Evolutionary conservation across 495 filamentous ascomycete species (phyloP), one percentile per base, ranked within the genome.

Genomic region (Aspergillus cristatus): DNA sequence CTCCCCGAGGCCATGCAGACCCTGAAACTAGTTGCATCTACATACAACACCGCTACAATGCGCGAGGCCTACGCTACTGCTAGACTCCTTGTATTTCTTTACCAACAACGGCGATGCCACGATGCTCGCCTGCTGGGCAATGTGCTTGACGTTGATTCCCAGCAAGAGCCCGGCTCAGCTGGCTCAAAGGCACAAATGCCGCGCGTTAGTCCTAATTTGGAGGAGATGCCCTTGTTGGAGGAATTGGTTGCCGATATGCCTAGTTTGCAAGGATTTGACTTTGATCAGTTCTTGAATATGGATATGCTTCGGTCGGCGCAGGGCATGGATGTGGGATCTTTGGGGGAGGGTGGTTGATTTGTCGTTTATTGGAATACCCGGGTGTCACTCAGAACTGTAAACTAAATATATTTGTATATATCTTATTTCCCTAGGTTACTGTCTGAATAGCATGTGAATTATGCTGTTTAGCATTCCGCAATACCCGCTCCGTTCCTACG

Each of bases 31-130:
- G 61, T 74, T 10, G 55, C 56, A 1, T 57, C 43, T 18, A 55
- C 48, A 1, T 72, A 68, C 20, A 43, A 65, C 28, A 76, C 63
- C 0, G 47, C 54, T 7, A 58, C 61, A 0, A 62, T 68, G 47
- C 51, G 51, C 11, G 71, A 75, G 40, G 72, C 71, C 1, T 56
- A 62, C 29, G 62, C 57, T 14, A 70, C 70, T 0, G 68, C 71
- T 3, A 53, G 51, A 15, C 31, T 70, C 7, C 49, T 73, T 1
- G 42, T 71, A 0, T 39, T 51, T 14, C 36, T 66, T 6, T 54
- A 68, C 35, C 62, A 65, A 35, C 44, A 52, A 26, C 58, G 64
- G 8, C 46, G 56, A 14, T 49, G 41, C 13, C 42, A 51, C 6
- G 51, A 57, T 11, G 37, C 50, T 0, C 34, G n/a, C n/a, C n/a